Conservation (phyloP, 805 yeast genomes). For the Sugiyamaella lignohabitans region DNA sequence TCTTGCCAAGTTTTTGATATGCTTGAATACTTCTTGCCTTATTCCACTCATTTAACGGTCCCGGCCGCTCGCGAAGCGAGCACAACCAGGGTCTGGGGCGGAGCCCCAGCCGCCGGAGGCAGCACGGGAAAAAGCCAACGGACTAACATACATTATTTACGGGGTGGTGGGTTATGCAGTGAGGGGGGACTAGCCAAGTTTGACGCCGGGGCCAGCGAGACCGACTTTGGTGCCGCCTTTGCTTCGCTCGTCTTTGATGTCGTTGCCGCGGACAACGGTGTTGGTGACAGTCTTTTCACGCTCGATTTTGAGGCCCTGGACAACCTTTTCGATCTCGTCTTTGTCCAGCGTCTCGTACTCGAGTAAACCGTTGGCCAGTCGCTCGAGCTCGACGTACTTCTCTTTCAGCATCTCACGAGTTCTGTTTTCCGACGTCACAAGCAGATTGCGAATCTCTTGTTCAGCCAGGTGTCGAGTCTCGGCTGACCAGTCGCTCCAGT, state of each 20-base stretch:
- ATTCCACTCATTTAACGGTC: no score
- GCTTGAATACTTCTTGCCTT: no score
- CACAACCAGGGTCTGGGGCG: no score
- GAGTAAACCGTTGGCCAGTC: constrained; percentile 86
- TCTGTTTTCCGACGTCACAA: constrained; percentile 72
- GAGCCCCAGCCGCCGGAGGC: no score
- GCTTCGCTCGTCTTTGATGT: constrained; percentile 28
- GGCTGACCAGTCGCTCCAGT: constrained; percentile 95
- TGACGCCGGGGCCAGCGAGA: not conserved
- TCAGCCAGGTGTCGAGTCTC: constrained; percentile 85
- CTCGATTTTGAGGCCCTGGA: constrained; percentile 67
- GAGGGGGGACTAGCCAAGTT: constrained; percentile 1
- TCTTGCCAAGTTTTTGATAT: no score
- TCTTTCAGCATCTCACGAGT: constrained; percentile 61
- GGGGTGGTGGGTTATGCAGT: no score
- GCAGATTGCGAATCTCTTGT: constrained; percentile 73
- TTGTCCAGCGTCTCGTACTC: constrained; percentile 93
- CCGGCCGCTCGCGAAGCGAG: no score
- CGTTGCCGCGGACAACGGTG: constrained; percentile 54
- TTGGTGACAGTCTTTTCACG: constrained; percentile 67
- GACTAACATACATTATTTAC: no score
- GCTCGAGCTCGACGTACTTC: constrained; percentile 61
- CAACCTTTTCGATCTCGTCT: constrained; percentile 83
- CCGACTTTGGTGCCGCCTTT: constrained; percentile 6
- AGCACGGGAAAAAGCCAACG: no score